Percentiles rank a stretch among this genome's conserved stretches.
Conservation (phyloP, 2,329 filamentous ascomycete genomes). For the Orbilia brochopaga region DNA sequence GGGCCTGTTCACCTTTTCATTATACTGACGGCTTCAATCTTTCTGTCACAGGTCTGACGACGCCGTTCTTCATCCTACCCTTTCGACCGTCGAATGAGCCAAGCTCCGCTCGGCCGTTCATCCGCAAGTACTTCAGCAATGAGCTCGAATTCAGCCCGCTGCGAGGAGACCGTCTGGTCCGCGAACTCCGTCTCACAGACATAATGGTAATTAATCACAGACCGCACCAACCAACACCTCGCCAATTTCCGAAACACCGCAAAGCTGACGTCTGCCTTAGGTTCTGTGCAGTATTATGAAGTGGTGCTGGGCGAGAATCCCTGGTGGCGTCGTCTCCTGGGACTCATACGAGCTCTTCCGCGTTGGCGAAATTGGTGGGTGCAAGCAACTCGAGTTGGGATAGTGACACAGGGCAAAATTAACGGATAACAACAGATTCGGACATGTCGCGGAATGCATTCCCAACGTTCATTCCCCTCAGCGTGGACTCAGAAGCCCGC, state of each 20-base stretch:
- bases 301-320: constrained; percentile 96
- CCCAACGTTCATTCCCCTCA: constrained; percentile 92
- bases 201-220: constrained; percentile 73
- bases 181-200: constrained; percentile 90
- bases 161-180: constrained; percentile 73
- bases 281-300: constrained; percentile 92
- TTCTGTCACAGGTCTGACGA: constrained; percentile 73
- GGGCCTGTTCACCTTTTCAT: constrained; percentile 27
- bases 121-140: constrained; percentile 87
- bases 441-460: constrained; percentile 91
- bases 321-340: constrained; percentile 92
- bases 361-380: constrained; percentile 84
- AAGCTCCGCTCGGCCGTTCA: constrained; percentile 86
- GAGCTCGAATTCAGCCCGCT: constrained; percentile 63
- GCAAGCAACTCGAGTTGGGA: constrained; percentile 7
- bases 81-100: constrained; percentile 93
- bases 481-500: constrained; percentile 83
- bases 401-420: constrained; percentile 10
- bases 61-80: constrained; percentile 89
- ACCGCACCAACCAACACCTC: constrained; percentile 9
- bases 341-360: constrained; percentile 96
- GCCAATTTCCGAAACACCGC: not conserved
- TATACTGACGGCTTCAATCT: constrained; percentile 30
- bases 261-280: constrained; percentile 62
- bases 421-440: constrained; percentile 69